Evolutionary conservation across 2,329 filamentous ascomycete species (phyloP).

Genomic region (Leptographium radiaticola): DNA sequence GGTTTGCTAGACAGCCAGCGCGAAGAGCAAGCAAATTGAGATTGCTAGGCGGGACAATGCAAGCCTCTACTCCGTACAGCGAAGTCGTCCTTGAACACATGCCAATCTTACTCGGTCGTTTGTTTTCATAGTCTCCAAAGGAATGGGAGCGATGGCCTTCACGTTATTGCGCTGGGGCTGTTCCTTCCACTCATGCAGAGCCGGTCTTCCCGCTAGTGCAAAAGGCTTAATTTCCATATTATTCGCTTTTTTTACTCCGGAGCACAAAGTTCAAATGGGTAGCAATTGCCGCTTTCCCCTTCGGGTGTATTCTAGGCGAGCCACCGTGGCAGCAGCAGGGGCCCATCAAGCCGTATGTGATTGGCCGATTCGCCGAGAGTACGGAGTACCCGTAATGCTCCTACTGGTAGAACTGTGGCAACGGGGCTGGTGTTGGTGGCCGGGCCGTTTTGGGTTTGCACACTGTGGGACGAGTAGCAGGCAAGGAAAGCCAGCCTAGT

Average conservation of each 20-base stretch:
- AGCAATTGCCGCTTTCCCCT: no score
- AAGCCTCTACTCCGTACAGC: no score
- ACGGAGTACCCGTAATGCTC: no score
- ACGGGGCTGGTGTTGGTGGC: no score
- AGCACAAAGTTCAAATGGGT: no score
- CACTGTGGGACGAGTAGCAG: neutral
- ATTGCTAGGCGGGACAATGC: no score
- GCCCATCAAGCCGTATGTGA: no score
- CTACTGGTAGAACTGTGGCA: no score
- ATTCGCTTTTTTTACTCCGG: neutral
- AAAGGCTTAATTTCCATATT: constrained; percentile 1
- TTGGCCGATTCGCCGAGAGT: no score
- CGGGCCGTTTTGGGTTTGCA: neutral
- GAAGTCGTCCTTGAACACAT: neutral
- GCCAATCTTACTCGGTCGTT: neutral
- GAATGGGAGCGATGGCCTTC: neutral
- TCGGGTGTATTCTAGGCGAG: no score
- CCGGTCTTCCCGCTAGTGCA: neutral
- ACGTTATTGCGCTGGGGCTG: neutral
- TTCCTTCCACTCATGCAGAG: constrained; percentile 1
- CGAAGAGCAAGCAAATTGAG: no score
- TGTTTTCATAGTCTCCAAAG: neutral
- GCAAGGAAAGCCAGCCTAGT: neutral
- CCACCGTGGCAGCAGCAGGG: no score
- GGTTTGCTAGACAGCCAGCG: neutral